Evolutionary conservation across 1,139 yeast species (phyloP).

Genomic region (Kodamaea alishanica): DNA sequence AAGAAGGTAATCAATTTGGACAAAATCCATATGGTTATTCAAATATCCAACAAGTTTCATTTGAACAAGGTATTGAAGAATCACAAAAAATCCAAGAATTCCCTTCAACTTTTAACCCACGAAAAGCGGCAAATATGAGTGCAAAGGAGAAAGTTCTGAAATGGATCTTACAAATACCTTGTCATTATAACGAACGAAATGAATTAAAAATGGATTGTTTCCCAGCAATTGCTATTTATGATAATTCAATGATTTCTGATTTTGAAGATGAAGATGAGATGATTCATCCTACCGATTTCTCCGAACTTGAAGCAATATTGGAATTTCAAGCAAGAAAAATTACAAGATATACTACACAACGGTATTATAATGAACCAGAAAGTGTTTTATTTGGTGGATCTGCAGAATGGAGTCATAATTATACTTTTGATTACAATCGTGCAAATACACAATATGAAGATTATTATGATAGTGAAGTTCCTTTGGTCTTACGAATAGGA

Average conservation of each 20-base stretch:
- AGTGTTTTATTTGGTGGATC: conserved; percentile 8
- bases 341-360: conserved; percentile 41
- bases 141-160: conserved; percentile 55
- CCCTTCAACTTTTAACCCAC: conserved; percentile 46
- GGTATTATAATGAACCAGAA: conserved; percentile 38
- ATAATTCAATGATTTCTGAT: conserved; percentile 3
- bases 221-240: conserved; percentile 38
- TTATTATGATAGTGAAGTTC: too few relatives aligned
- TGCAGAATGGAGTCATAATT: neutral
- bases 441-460: too few relatives aligned
- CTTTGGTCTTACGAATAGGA: too few relatives aligned
- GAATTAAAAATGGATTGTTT: conserved; percentile 36
- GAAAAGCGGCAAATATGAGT: conserved; percentile 56
- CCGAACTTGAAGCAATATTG: conserved; percentile 37
- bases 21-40: neutral
- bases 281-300: conserved; percentile 14
- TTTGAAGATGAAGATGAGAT: conserved; percentile 9
- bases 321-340: conserved; percentile 53
- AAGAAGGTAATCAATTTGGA: neutral
- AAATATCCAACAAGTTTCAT: neutral
- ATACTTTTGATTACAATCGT: too few relatives aligned
- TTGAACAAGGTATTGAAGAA: neutral
- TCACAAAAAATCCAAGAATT: neutral
- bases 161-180: conserved; percentile 61
- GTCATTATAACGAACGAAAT: conserved; percentile 21